Evolutionary conservation across 345 rosid genomes (phyloP), one percentile per base, ranked within the genome.

Genomic region (Arabidopsis suecica): DNA sequence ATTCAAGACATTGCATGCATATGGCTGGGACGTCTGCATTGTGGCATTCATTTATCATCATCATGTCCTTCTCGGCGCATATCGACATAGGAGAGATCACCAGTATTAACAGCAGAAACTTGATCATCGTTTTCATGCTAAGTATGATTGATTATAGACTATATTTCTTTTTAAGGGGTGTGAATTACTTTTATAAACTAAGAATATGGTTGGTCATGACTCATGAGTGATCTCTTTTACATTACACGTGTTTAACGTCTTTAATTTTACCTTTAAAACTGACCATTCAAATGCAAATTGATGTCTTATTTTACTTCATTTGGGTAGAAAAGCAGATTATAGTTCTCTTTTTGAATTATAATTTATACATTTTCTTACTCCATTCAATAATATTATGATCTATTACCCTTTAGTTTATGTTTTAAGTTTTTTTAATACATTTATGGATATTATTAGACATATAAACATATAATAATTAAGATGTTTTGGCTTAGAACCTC

Each of bases 1-100:
- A 61, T 53, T 61, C 55, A 32, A 76, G 74, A 70, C 79, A 76
- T 5, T 69, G 69, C 69, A 76, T 60, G 56, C 79, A 76, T 20
- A 34, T 33, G 57, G 50, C 3, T 0, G 79, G 75, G 49, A 44
- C 32, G 11, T 2, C 44, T 51, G 70, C 57, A 37, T 61, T 61
- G 63, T 61, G 69, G 61, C 79, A 76, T 51, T 61, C 74, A 1
- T 7, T 75, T 32, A 10, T 23, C 64, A 75, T 23, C 64, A 75
- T 75, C 40, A 42, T 14, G 0, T 20, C 23, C 22, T 23, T 59
- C 0, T 54, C 64, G 11, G 64, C 79, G 9, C 7, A 9, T 30
- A 40, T 41, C 22, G 28, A 48, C 7, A 32, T 41, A 0, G 58
- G 65, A 65, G 40, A 65, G 14, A 50, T 14, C 45, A 75, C 51